Conservation (phyloP, 2,329 filamentous ascomycete genomes). For the Pseudopyrenochaeta lycopersici region DNA sequence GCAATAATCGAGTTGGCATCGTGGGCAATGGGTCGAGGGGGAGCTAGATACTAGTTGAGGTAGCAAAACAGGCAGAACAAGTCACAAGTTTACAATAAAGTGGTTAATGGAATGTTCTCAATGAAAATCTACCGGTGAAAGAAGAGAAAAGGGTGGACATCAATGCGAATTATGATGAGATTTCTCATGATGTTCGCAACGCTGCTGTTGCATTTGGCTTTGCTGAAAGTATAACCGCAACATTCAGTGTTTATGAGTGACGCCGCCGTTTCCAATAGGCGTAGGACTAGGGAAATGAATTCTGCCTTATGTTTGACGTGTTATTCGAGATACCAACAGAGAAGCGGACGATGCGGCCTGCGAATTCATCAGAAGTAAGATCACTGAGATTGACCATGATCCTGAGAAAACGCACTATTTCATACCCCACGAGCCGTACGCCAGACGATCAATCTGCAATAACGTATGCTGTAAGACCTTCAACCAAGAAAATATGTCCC, state of each 20-base stretch:
- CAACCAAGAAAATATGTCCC: slow-evolving; percentile 48
- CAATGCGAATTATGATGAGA: not conserved
- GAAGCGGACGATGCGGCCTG: slow-evolving; percentile 50
- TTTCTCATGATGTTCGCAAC: not conserved
- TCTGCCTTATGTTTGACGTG: slow-evolving; percentile 40
- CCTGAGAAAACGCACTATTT: slow-evolving; percentile 52
- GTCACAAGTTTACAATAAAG: slow-evolving; percentile 54
- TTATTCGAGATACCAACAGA: slow-evolving; percentile 28
- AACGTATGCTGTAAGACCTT: slow-evolving; percentile 54
- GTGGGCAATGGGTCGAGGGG: slow-evolving; percentile 70
- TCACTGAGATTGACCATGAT: slow-evolving; percentile 47
- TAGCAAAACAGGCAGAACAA: slow-evolving; percentile 49
- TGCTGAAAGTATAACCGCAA: not conserved
- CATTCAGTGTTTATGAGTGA: slow-evolving; percentile 5
- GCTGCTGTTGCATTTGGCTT: not conserved
- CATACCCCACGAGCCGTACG: slow-evolving; percentile 52
- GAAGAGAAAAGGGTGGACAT: not conserved
- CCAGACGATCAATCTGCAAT: slow-evolving; percentile 52
- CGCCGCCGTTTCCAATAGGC: slow-evolving; percentile 12
- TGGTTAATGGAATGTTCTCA: not conserved
- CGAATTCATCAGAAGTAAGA: slow-evolving; percentile 50
- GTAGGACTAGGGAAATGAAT: slow-evolving; percentile 30
- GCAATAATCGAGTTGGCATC: slow-evolving; percentile 63
- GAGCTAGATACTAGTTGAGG: slow-evolving; percentile 59
- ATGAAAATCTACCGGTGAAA: not conserved